These are phyloP conservation scores for Penicillium expansum DNA, from an alignment of 2,329 filamentous ascomycete genomes.

Conservation along the genomic window DNA sequence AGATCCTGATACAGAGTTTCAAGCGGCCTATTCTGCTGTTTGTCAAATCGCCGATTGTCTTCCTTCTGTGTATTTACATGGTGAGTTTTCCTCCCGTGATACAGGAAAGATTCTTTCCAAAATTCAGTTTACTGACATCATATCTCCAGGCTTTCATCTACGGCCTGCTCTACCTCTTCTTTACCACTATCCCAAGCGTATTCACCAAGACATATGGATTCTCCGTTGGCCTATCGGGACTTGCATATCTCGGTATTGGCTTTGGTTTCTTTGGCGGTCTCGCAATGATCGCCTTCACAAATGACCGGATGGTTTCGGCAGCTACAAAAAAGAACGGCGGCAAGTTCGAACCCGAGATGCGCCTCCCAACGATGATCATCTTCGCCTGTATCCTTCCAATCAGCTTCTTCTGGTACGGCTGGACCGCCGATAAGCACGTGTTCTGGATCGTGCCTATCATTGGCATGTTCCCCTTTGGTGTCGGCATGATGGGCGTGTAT, in stretches of 20 bases:
- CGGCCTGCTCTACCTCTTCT: conserved; percentile 53
- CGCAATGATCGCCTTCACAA: conserved; percentile 35
- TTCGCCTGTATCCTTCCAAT: conserved; percentile 53
- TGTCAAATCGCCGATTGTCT: conserved; percentile 51
- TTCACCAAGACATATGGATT: conserved; percentile 50
- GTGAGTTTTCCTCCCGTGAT: conserved; percentile 12
- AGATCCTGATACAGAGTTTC: conserved; percentile 8
- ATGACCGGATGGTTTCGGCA: conserved; percentile 29
- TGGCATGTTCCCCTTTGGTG: conserved; percentile 54
- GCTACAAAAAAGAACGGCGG: conserved; percentile 36
- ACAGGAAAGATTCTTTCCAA: background rate
- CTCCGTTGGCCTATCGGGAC: conserved; percentile 43
- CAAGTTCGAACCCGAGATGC: conserved; percentile 46
- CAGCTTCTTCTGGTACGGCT: conserved; percentile 58
- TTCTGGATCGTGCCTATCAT: conserved; percentile 61
- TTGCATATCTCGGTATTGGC: conserved; percentile 48
- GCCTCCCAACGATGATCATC: conserved; percentile 54
- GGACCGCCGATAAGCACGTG: conserved; percentile 50
- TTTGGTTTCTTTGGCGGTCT: conserved; percentile 40
- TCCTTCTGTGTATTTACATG: conserved; percentile 51
- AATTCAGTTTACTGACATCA: background rate
- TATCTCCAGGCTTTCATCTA: conserved; percentile 43
- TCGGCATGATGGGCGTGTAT: conserved; percentile 53
- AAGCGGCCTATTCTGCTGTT: conserved; percentile 42
- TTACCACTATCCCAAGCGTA: conserved; percentile 51